Conservation (phyloP, 768 basidiomycete species). For the Pleurotus citrinopileatus region DNA sequence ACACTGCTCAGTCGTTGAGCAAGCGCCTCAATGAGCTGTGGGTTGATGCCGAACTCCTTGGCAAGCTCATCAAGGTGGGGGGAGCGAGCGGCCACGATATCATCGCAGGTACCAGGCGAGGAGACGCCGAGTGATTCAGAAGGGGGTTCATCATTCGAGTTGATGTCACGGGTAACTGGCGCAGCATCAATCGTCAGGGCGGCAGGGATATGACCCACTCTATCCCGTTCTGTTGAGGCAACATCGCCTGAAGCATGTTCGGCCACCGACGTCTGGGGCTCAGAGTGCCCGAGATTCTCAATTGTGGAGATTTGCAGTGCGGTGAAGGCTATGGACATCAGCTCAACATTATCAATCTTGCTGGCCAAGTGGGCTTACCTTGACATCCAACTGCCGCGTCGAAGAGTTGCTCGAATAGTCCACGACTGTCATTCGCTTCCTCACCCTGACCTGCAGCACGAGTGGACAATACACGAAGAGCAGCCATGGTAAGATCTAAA, state of each 20-base stretch:
- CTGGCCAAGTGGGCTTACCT: slow-evolving; percentile 34
- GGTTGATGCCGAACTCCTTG: slow-evolving; percentile 71
- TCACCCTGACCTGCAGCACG: slow-evolving; percentile 36
- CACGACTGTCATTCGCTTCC: slow-evolving; percentile 33
- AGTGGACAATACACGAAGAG: slow-evolving; percentile 57
- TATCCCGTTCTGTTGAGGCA: not conserved
- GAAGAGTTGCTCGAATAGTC: slow-evolving; percentile 40
- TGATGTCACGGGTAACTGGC: not conserved
- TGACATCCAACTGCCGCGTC: slow-evolving; percentile 53
- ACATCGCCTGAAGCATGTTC: slow-evolving; percentile 11
- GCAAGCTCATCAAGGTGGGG: slow-evolving; percentile 54
- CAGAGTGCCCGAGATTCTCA: slow-evolving; percentile 36
- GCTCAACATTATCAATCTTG: not conserved
- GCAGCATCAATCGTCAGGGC: not conserved
- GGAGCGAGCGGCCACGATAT: not conserved
- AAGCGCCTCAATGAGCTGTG: slow-evolving; percentile 64
- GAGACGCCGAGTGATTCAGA: not conserved
- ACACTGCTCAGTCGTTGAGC: slow-evolving; percentile 46
- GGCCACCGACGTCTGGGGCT: slow-evolving; percentile 18
- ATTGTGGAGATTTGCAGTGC: slow-evolving; percentile 53
- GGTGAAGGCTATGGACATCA: slow-evolving; percentile 52
- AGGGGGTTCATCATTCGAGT: not conserved
- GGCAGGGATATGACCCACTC: not conserved
- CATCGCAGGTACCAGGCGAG: slow-evolving; percentile 2
- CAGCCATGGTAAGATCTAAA: slow-evolving; percentile 29